These are phyloP conservation scores for Scheffersomyces cryptocercus DNA, from an alignment of 1,139 yeast genomes.

Conservation along the genomic window DNA sequence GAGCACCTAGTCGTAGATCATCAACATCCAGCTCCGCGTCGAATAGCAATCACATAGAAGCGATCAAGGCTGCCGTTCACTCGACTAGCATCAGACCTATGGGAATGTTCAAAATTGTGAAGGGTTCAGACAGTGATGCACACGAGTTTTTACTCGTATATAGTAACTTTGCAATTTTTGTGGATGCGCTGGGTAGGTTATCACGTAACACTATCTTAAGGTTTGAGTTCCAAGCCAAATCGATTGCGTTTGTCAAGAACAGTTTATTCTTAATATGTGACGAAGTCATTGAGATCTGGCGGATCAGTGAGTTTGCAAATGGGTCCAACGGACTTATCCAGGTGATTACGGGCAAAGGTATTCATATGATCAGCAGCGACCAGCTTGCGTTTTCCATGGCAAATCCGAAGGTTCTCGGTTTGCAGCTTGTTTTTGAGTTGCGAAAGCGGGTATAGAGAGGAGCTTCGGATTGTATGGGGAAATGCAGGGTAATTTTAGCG, in stretches of 20 bases:
- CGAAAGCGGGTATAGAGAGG: not conserved
- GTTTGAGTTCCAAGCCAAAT: slow-evolving; percentile 62
- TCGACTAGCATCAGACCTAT: slow-evolving; percentile 51
- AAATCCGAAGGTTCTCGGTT: slow-evolving; percentile 65
- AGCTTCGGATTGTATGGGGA: too few species aligned
- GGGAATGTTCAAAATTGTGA: slow-evolving; percentile 61
- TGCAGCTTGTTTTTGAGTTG: slow-evolving; percentile 54
- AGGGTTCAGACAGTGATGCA: slow-evolving; percentile 36
- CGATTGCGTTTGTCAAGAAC: slow-evolving; percentile 57
- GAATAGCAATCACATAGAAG: slow-evolving; percentile 23
- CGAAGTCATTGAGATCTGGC: slow-evolving; percentile 72
- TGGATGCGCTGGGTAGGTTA: slow-evolving; percentile 66
- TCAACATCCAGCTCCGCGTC: slow-evolving; percentile 3
- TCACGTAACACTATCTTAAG: slow-evolving; percentile 57
- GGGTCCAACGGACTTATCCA: slow-evolving; percentile 62
- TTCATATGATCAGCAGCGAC: slow-evolving; percentile 46
- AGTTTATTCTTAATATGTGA: slow-evolving; percentile 64
- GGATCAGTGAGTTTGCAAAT: slow-evolving; percentile 52
- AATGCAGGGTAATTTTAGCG: too few species aligned
- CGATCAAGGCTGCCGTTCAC: slow-evolving; percentile 32
- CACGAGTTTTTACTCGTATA: slow-evolving; percentile 60
- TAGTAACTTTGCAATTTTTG: slow-evolving; percentile 70
- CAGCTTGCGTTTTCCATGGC: slow-evolving; percentile 59
- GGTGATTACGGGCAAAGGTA: slow-evolving; percentile 71
- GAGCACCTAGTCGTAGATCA: slow-evolving; percentile 30